phyloP scores from a whole-genome alignment of 345 rosid species.

The Sapria himalayana region DNA sequence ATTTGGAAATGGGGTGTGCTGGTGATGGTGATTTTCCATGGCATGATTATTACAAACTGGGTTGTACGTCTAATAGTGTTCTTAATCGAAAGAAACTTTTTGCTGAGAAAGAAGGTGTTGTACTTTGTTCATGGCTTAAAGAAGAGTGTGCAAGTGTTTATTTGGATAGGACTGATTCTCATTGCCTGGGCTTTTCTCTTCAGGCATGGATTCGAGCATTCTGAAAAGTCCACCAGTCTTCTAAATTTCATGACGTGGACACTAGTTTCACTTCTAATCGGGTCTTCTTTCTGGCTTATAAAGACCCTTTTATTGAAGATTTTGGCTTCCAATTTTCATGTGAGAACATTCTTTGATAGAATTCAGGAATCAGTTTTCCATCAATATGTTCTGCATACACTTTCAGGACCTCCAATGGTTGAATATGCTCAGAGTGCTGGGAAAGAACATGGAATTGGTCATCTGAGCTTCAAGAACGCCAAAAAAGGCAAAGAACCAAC shows the following conservation, averaged over 20 bases:
- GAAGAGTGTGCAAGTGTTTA: conserved; percentile 24
- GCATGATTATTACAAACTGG: conserved; percentile 31
- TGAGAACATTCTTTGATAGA: conserved; percentile 35
- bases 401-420: conserved; percentile 42
- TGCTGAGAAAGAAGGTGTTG: conserved; percentile 42
- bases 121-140: conserved; percentile 41
- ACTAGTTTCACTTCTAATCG: conserved; percentile 23
- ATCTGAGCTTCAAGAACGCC: conserved; percentile 23
- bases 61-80: conserved; percentile 24
- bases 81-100: conserved; percentile 31
- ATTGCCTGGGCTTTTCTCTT: conserved; percentile 35
- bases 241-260: conserved; percentile 22
- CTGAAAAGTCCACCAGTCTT: conserved; percentile 12
- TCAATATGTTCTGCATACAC: conserved; percentile 30
- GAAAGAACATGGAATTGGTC: conserved; percentile 13
- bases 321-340: conserved; percentile 34
- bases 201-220: conserved; percentile 20
- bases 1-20: conserved; percentile 44
- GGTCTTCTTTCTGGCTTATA: conserved; percentile 27
- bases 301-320: conserved; percentile 33
- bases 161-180: conserved; percentile 31
- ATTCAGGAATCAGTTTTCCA: conserved; percentile 47
- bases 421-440: conserved; percentile 22
- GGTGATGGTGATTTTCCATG: conserved; percentile 24
- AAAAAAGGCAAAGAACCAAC: conserved; percentile 11